Percentiles rank a stretch among this genome's conserved stretches.
Evolutionary conservation across 2,329 filamentous ascomycete genomes (phyloP).

Genomic region (Aschersonia sp.): DNA sequence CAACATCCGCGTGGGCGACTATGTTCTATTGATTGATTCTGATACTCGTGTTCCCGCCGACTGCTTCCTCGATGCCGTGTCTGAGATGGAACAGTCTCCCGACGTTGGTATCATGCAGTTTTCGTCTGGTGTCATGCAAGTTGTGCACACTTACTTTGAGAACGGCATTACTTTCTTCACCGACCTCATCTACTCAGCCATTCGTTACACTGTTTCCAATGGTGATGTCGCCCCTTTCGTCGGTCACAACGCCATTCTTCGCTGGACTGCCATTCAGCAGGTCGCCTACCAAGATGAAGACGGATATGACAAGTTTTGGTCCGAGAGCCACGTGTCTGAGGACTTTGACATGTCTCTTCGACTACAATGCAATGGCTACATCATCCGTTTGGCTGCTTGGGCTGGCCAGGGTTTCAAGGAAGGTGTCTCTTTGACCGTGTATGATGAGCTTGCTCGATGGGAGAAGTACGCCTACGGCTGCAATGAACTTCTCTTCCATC

Average conservation of each 20-base stretch:
- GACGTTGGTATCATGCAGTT: slow-evolving; percentile 70
- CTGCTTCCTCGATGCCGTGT: slow-evolving; percentile 65
- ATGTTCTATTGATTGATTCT: slow-evolving; percentile 61
- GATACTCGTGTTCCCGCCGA: slow-evolving; percentile 66
- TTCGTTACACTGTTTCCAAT: slow-evolving; percentile 62
- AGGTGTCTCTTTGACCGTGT: slow-evolving; percentile 70
- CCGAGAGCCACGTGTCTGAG: slow-evolving; percentile 64
- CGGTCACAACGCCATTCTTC: slow-evolving; percentile 65
- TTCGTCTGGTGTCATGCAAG: slow-evolving; percentile 66
- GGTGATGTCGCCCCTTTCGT: slow-evolving; percentile 68
- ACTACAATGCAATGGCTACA: slow-evolving; percentile 57
- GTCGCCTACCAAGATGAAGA: slow-evolving; percentile 57
- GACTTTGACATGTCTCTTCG: slow-evolving; percentile 74
- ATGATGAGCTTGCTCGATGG: slow-evolving; percentile 74
- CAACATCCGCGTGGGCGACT: slow-evolving; percentile 75
- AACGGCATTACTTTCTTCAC: slow-evolving; percentile 59
- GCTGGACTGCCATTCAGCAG: slow-evolving; percentile 62
- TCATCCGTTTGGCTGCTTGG: slow-evolving; percentile 59
- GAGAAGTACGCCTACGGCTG: slow-evolving; percentile 80
- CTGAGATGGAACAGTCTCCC: slow-evolving; percentile 67
- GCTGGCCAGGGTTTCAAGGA: slow-evolving; percentile 68
- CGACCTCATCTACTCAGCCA: slow-evolving; percentile 62
- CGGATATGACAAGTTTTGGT: slow-evolving; percentile 69
- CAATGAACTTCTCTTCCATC: slow-evolving; percentile 70
- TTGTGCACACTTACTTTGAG: slow-evolving; percentile 59